Evolutionary conservation across 140 eudicot species (phyloP).

Genomic region (Bidens hawaiensis): DNA sequence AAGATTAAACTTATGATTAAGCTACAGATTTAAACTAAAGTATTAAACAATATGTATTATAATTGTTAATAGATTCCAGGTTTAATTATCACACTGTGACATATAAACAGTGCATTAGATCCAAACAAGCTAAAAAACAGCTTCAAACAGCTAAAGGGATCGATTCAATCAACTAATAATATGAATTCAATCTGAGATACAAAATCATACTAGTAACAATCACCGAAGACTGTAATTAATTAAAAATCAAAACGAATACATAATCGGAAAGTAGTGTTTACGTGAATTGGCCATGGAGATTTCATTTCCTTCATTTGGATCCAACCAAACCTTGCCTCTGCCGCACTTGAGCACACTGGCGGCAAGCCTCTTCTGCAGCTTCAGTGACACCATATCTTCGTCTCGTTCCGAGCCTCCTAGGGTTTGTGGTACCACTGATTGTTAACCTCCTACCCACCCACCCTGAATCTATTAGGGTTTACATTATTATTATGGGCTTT

Average conservation of each 20-base stretch:
- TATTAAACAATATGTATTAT: not conserved
- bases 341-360: constrained; percentile 83
- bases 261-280: constrained; percentile 7
- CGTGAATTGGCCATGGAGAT: constrained; percentile 87
- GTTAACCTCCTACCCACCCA: not conserved
- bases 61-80: not conserved
- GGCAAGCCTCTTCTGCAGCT: constrained; percentile 85
- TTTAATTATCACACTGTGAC: too few species aligned
- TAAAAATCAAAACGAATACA: not conserved
- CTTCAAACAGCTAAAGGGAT: not conserved
- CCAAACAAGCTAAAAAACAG: too few species aligned
- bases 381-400: constrained; percentile 67
- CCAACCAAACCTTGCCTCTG: constrained; percentile 80
- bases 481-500: too few species aligned
- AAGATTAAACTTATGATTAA: not conserved
- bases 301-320: constrained; percentile 76
- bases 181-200: too few species aligned
- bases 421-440: constrained; percentile 10
- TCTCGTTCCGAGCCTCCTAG: constrained; percentile 2
- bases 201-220: too few species aligned
- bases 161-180: not conserved
- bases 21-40: not conserved
- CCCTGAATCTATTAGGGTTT: not conserved
- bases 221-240: not conserved
- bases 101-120: too few species aligned